These are phyloP conservation scores for Symbiodinium natans DNA, from an alignment of 73 alveolate genomes.

Conservation along the genomic window DNA sequence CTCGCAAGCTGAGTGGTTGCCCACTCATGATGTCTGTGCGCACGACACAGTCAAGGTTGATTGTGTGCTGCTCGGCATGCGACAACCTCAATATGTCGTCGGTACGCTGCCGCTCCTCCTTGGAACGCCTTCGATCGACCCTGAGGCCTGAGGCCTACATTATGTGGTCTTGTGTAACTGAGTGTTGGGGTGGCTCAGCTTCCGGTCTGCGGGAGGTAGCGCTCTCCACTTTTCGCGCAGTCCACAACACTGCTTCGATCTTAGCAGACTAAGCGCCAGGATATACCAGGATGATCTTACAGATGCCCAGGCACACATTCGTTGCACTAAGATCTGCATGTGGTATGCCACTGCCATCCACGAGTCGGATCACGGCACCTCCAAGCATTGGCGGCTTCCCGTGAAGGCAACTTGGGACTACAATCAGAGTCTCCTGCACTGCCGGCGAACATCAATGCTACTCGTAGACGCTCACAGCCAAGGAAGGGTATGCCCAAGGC, in stretches of 20 bases:
- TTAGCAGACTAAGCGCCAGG: neutral
- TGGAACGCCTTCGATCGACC: slow-evolving; percentile 35
- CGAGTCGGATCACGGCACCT: slow-evolving; percentile 81
- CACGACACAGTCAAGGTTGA: slow-evolving; percentile 5
- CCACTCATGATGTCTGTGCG: too few species aligned
- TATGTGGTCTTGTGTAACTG: neutral
- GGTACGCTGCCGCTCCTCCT: slow-evolving; percentile 41
- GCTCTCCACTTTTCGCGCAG: slow-evolving; percentile 32
- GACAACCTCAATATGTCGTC: slow-evolving; percentile 55
- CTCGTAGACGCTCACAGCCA: neutral
- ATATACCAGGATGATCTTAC: neutral
- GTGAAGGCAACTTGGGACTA: neutral
- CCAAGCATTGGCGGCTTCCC: slow-evolving; percentile 86
- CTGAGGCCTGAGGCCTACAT: neutral
- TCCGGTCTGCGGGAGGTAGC: slow-evolving; percentile 28
- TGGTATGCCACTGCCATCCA: slow-evolving; percentile 85
- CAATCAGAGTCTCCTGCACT: neutral
- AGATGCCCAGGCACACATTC: neutral
- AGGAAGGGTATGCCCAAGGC: neutral
- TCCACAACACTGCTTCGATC: slow-evolving; percentile 37
- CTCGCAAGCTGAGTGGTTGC: neutral
- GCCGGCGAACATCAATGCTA: too few species aligned
- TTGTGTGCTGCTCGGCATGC: slow-evolving; percentile 83
- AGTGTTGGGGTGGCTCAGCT: too few species aligned
- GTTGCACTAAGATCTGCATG: slow-evolving; percentile 39